These are phyloP conservation scores for Sphaerulina musiva DNA, from an alignment of 2,329 filamentous ascomycete genomes.

Conservation along the genomic window DNA sequence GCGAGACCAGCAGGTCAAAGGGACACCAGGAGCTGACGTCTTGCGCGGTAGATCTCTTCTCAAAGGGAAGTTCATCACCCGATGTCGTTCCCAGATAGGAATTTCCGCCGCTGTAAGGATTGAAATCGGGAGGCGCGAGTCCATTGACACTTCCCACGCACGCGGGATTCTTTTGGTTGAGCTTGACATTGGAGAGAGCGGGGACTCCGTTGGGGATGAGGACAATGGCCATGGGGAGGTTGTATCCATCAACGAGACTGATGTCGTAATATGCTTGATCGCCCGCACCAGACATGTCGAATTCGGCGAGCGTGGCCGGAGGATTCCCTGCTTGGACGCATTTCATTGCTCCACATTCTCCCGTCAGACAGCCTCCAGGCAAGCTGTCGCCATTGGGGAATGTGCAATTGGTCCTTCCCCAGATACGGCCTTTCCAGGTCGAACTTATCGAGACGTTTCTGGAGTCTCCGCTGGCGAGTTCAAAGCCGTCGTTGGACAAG, in stretches of 20 bases:
- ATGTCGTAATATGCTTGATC: slow-evolving; percentile 77
- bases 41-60: slow-evolving; percentile 51
- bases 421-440: slow-evolving; percentile 75
- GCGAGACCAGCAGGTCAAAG: slow-evolving; percentile 65
- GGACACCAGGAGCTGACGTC: slow-evolving; percentile 67
- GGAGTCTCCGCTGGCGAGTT: slow-evolving; percentile 53
- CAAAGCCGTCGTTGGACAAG: slow-evolving; percentile 60
- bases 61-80: slow-evolving; percentile 62
- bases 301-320: slow-evolving; percentile 73
- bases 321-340: slow-evolving; percentile 58
- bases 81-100: slow-evolving; percentile 55
- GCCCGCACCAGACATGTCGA: slow-evolving; percentile 63
- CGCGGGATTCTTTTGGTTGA: slow-evolving; percentile 68
- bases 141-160: slow-evolving; percentile 67
- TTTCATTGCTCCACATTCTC: slow-evolving; percentile 66
- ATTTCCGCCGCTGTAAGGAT: slow-evolving; percentile 49
- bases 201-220: slow-evolving; percentile 51
- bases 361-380: slow-evolving; percentile 56
- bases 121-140: slow-evolving; percentile 39
- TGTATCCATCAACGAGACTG: slow-evolving; percentile 79
- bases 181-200: slow-evolving; percentile 57
- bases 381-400: slow-evolving; percentile 59
- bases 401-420: slow-evolving; percentile 78
- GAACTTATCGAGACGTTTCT: slow-evolving; percentile 59
- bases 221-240: slow-evolving; percentile 60